These are phyloP conservation scores for Vigna nakashimae DNA, from an alignment of 306 rosid species.

Conservation along the genomic window DNA sequence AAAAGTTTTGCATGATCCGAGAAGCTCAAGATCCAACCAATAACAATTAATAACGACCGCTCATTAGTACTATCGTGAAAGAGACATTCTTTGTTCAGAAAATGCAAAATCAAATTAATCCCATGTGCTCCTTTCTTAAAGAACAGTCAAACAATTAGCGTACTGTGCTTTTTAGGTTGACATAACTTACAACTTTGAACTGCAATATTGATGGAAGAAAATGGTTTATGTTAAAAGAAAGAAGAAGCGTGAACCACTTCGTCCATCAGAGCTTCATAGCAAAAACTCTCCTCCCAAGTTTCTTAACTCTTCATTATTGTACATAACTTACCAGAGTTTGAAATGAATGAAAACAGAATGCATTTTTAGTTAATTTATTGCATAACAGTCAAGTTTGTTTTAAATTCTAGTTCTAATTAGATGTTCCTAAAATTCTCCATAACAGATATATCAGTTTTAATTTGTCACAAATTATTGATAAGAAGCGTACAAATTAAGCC, in stretches of 20 bases:
- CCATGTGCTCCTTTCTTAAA: slow-evolving; percentile 46
- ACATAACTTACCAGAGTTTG: not conserved
- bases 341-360: not conserved
- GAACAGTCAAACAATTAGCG: slow-evolving; percentile 17
- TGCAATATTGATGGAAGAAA: not conserved
- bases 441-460: not conserved
- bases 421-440: not conserved
- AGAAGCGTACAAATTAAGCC: not conserved
- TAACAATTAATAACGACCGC: slow-evolving; percentile 53
- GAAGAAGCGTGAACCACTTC: not conserved
- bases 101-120: slow-evolving; percentile 32
- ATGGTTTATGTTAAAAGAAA: not conserved
- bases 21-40: slow-evolving; percentile 89
- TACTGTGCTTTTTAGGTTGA: not conserved
- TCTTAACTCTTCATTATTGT: not conserved
- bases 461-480: not conserved
- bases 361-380: not conserved
- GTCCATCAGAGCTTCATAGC: not conserved
- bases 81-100: slow-evolving; percentile 66
- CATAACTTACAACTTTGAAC: slow-evolving; percentile 12
- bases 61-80: slow-evolving; percentile 19
- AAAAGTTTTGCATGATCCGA: slow-evolving; percentile 59
- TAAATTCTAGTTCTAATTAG: not conserved
- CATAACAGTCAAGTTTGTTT: not conserved
- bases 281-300: not conserved